Evolutionary conservation across 805 yeast species (phyloP).

Genomic region (Pichia kluyveri): DNA sequence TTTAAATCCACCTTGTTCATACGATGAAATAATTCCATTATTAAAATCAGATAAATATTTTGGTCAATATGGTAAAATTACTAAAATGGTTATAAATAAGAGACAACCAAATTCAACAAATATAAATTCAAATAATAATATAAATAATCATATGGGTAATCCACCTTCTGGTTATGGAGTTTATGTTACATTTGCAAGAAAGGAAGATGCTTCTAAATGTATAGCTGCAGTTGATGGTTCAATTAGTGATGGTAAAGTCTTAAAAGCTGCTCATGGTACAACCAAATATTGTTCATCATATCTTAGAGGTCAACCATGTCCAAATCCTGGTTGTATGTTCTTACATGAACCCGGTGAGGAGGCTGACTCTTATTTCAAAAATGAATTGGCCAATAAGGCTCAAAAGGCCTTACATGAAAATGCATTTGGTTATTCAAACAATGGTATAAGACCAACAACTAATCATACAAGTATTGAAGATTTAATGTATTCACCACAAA

Average conservation of each 20-base stretch:
- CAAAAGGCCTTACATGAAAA: neutral
- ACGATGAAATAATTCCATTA: constrained; percentile 76
- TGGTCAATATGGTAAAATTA: constrained; percentile 97
- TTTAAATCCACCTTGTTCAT: constrained; percentile 75
- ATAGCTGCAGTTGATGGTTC: constrained; percentile 91
- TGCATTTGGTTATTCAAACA: neutral
- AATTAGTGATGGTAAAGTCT: constrained; percentile 78
- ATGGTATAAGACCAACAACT: neutral
- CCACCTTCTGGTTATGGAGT: constrained; percentile 58
- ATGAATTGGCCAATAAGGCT: constrained; percentile 55
- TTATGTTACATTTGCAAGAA: constrained; percentile 84
- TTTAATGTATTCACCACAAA: constrained; percentile 4
- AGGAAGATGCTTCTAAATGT: constrained; percentile 93
- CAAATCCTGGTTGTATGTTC: constrained; percentile 98
- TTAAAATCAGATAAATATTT: constrained; percentile 86
- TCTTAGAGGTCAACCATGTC: constrained; percentile 90
- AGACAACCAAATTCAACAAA: constrained; percentile 37
- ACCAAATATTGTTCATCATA: constrained; percentile 98
- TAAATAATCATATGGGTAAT: constrained; percentile 21
- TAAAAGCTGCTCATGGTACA: constrained; percentile 96
- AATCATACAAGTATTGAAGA: constrained; percentile 20
- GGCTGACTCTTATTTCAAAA: constrained; percentile 92
- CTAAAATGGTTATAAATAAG: constrained; percentile 86
- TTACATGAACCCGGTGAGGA: constrained; percentile 99
- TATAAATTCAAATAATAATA: constrained; percentile 13